Evolutionary conservation across 2,329 filamentous ascomycete species (phyloP).

Genomic region (Pseudopyricularia cyperi): DNA sequence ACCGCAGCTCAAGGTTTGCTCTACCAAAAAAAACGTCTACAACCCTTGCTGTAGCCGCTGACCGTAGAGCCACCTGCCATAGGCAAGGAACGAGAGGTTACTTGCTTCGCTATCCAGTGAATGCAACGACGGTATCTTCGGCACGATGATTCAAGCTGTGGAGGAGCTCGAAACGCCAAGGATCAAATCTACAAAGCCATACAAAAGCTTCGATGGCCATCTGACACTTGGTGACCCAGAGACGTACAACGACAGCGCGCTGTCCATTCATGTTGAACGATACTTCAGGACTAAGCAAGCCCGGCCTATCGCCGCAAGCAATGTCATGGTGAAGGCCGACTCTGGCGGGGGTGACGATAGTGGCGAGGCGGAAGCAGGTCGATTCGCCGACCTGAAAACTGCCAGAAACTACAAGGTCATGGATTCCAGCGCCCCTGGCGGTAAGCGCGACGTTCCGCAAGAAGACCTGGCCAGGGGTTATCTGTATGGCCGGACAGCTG

Average conservation of each 20-base stretch:
- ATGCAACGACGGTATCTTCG: slow-evolving; percentile 57
- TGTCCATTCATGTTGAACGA: slow-evolving; percentile 77
- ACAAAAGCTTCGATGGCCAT: slow-evolving; percentile 65
- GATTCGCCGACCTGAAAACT: slow-evolving; percentile 59
- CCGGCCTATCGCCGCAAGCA: slow-evolving; percentile 60
- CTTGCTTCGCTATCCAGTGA: slow-evolving; percentile 52
- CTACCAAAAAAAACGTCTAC: background rate
- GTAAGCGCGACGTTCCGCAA: slow-evolving; percentile 68
- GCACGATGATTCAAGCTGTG: slow-evolving; percentile 78
- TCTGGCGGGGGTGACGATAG: slow-evolving; percentile 16
- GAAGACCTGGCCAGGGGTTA: slow-evolving; percentile 88
- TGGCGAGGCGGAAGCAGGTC: slow-evolving; percentile 9
- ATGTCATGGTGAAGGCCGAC: slow-evolving; percentile 51
- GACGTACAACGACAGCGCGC: slow-evolving; percentile 53
- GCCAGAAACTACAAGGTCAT: slow-evolving; percentile 71
- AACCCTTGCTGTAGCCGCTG: background rate
- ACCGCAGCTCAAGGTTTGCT: slow-evolving; percentile 47
- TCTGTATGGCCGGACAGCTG: slow-evolving; percentile 82
- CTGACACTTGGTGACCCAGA: slow-evolving; percentile 68
- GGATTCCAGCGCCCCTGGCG: slow-evolving; percentile 60
- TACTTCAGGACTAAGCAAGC: slow-evolving; percentile 80
- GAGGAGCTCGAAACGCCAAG: slow-evolving; percentile 65
- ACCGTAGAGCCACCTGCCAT: slow-evolving; percentile 2
- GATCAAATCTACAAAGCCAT: slow-evolving; percentile 62
- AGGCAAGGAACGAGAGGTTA: slow-evolving; percentile 59